These are phyloP conservation scores for Ophiobolus disseminans DNA, from an alignment of 2,329 filamentous ascomycete genomes.

Conservation along the genomic window DNA sequence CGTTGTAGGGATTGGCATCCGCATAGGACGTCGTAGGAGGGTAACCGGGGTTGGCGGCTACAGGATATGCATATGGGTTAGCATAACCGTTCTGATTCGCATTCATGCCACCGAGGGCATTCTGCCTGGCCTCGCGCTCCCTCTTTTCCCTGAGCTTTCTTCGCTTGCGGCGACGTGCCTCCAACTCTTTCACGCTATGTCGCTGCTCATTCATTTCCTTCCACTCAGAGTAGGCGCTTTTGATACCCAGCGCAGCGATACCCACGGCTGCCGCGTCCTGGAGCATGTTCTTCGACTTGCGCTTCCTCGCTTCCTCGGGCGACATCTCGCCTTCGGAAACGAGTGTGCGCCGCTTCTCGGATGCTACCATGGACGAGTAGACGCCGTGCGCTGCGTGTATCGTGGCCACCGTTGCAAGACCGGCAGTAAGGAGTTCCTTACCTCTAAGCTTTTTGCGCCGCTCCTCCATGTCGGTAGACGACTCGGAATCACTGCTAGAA, in stretches of 20 bases:
- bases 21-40: slow-evolving; percentile 52
- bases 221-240: slow-evolving; percentile 70
- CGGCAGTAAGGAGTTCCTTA: slow-evolving; percentile 70
- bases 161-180: slow-evolving; percentile 56
- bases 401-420: slow-evolving; percentile 71
- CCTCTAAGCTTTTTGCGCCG: slow-evolving; percentile 69
- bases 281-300: slow-evolving; percentile 68
- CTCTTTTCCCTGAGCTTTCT: slow-evolving; percentile 52
- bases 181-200: slow-evolving; percentile 63
- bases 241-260: slow-evolving; percentile 72
- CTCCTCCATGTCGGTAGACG: slow-evolving; percentile 68
- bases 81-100: slow-evolving; percentile 30
- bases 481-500: slow-evolving; percentile 53
- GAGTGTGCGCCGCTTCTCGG: slow-evolving; percentile 65
- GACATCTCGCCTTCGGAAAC: slow-evolving; percentile 70
- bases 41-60: slow-evolving; percentile 43
- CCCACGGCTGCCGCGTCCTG: slow-evolving; percentile 71
- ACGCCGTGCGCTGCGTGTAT: slow-evolving; percentile 73
- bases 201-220: slow-evolving; percentile 70
- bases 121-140: slow-evolving; percentile 55
- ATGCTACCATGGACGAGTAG: slow-evolving; percentile 68
- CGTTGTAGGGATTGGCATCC: slow-evolving; percentile 56
- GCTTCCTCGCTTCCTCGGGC: slow-evolving; percentile 66
- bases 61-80: slow-evolving; percentile 50
- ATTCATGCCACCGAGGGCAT: slow-evolving; percentile 49